Percentiles rank a stretch among this genome's conserved stretches.
Conservation (phyloP, 1,284 basidiomycete genomes). For the Neonothopanus nambi region DNA sequence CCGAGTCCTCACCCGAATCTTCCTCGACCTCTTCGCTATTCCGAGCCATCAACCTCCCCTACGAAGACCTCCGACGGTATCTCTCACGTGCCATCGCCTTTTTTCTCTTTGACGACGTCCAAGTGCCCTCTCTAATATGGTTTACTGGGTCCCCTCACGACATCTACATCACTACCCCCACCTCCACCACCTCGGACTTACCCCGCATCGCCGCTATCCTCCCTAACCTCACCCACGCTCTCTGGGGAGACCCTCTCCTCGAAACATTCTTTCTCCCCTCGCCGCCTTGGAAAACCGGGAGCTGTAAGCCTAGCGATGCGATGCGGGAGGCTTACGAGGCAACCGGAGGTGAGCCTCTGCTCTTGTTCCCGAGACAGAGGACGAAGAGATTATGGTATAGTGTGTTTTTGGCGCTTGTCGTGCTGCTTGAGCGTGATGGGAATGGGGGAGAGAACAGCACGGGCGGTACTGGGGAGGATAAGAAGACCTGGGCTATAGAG, state of each 20-base stretch:
- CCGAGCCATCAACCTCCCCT: constrained; percentile 19
- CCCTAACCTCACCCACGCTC: constrained; percentile 51
- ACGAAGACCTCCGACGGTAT: constrained; percentile 45
- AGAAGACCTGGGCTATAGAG: constrained; percentile 44
- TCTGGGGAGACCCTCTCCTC: constrained; percentile 77
- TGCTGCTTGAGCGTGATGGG: constrained; percentile 40
- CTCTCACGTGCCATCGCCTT: constrained; percentile 70
- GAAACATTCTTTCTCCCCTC: constrained; percentile 59
- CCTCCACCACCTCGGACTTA: constrained; percentile 22
- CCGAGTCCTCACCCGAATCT: constrained; percentile 21
- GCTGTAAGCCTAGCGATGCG: constrained; percentile 26
- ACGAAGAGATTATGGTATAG: constrained; percentile 76
- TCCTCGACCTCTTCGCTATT: neutral
- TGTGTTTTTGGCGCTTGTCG: constrained; percentile 56
- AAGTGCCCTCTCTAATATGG: constrained; percentile 65
- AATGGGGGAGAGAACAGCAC: neutral
- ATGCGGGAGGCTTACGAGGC: constrained; percentile 59
- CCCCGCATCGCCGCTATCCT: constrained; percentile 42
- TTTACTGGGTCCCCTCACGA: constrained; percentile 58
- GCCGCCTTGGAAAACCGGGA: constrained; percentile 34
- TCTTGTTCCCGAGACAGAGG: constrained; percentile 57
- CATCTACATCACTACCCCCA: constrained; percentile 38
- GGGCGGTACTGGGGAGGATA: constrained; percentile 24
- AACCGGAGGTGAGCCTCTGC: constrained; percentile 42
- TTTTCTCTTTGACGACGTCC: constrained; percentile 74